Evolutionary conservation across 1,139 yeast species (phyloP).

Genomic region (Debaryomyces robertsiae): DNA sequence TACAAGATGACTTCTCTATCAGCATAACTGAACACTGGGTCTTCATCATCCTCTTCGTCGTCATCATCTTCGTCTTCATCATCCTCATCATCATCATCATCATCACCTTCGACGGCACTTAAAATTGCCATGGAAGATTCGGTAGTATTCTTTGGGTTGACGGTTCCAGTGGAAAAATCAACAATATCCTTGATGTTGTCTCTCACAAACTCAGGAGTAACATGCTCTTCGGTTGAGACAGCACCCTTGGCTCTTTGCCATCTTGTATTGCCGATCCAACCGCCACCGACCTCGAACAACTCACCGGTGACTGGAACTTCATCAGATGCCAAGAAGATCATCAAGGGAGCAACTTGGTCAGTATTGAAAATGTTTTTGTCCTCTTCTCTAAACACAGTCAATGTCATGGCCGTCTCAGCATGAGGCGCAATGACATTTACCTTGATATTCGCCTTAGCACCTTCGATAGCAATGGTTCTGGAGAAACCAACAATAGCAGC

Average conservation of each 20-base stretch:
- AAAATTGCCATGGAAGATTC: conserved; percentile 82
- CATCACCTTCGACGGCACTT: conserved; percentile 61
- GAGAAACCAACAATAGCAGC: conserved; percentile 86
- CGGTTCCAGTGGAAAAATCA: conserved; percentile 63
- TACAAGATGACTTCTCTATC: conserved; percentile 79
- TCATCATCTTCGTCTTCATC: conserved; percentile 57
- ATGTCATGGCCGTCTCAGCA: conserved; percentile 97
- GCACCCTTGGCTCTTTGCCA: conserved; percentile 94
- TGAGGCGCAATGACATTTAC: conserved; percentile 93
- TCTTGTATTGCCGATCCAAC: conserved; percentile 94
- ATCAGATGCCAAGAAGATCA: conserved; percentile 75
- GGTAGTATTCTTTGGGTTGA: conserved; percentile 64
- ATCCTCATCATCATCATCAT: conserved; percentile 50
- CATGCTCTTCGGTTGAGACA: conserved; percentile 56
- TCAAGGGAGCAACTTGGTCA: conserved; percentile 86
- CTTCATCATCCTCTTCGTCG: conserved; percentile 38
- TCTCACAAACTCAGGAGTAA: conserved; percentile 70
- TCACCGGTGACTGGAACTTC: conserved; percentile 58
- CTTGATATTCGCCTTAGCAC: conserved; percentile 72
- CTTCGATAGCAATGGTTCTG: conserved; percentile 87
- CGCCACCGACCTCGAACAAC: conserved; percentile 64
- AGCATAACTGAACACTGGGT: conserved; percentile 51
- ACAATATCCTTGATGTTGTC: conserved; percentile 67
- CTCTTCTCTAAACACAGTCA: conserved; percentile 73
- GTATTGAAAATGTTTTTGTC: conserved; percentile 87